A percentile compares a stretch with the other conserved stretches of the same genome.
These are phyloP conservation scores for Volvox reticuliferus DNA, from an alignment of 139 green algal species.

Conservation along the genomic window DNA sequence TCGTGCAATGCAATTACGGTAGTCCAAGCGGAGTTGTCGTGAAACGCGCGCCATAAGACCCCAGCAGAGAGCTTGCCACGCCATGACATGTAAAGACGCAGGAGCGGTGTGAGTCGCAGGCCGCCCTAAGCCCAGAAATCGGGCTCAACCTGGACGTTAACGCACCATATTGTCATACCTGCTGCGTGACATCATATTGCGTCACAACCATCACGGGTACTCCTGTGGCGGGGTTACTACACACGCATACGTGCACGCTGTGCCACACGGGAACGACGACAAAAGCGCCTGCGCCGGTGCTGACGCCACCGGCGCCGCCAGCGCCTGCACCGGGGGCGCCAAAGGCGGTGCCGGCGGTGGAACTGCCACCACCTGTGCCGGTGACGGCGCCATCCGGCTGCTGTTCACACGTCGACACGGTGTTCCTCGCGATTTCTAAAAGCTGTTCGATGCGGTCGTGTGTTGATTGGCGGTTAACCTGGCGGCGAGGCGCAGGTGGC, in stretches of 20 bases:
- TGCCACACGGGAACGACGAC: not conserved
- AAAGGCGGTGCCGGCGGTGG: not conserved
- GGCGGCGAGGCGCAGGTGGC: not conserved
- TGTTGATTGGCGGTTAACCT: not conserved
- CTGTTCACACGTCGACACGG: not conserved
- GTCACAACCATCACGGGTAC: slow-evolving; percentile 35
- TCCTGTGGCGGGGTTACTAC: not conserved
- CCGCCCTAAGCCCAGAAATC: too few relatives aligned
- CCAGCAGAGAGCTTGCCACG: too few relatives aligned
- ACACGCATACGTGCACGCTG: slow-evolving; percentile 32
- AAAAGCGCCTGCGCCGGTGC: not conserved
- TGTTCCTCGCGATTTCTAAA: slow-evolving; percentile 6
- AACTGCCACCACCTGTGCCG: not conserved
- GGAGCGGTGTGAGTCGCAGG: too few relatives aligned
- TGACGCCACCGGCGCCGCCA: not conserved
- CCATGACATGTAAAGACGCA: too few relatives aligned
- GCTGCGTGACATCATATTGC: slow-evolving; percentile 31
- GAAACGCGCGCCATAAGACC: too few relatives aligned
- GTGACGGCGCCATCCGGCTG: not conserved
- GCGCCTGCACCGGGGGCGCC: not conserved
- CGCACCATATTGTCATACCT: slow-evolving; percentile 6
- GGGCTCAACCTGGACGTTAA: too few relatives aligned
- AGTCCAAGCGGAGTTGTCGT: too few relatives aligned
- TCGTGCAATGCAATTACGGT: too few relatives aligned
- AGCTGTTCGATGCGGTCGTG: slow-evolving; percentile 39